Evolutionary conservation across 116 monocot species (phyloP).

Genomic region (Papilionanthe hybrid): DNA sequence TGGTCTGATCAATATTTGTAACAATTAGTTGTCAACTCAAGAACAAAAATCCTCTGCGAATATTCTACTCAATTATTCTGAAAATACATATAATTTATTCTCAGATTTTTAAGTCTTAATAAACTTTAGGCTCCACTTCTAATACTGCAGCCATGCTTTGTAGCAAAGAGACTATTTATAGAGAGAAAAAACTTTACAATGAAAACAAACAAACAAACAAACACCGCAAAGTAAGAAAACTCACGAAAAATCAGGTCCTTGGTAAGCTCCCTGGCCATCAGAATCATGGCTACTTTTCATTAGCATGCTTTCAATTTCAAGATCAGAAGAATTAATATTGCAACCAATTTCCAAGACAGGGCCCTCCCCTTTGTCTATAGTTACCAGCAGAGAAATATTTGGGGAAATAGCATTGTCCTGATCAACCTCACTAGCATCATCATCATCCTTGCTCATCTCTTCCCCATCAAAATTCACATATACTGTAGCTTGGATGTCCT

Average conservation of each 20-base stretch:
- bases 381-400: slow-evolving; percentile 49
- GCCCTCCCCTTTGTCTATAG: slow-evolving; percentile 57
- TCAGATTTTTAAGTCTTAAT: background rate
- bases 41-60: background rate
- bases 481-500: slow-evolving; percentile 62
- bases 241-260: slow-evolving; percentile 74
- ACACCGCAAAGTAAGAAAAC: slow-evolving; percentile 9
- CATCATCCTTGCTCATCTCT: slow-evolving; percentile 8
- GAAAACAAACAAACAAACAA: background rate
- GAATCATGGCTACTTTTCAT: slow-evolving; percentile 32
- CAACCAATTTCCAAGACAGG: slow-evolving; percentile 59
- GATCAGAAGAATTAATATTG: slow-evolving; percentile 37
- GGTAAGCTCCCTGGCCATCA: slow-evolving; percentile 52
- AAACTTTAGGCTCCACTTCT: background rate
- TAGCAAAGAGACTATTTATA: background rate
- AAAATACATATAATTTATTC: background rate
- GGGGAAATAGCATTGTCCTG: slow-evolving; percentile 18
- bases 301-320: slow-evolving; percentile 54
- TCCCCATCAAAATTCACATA: slow-evolving; percentile 36
- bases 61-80: background rate
- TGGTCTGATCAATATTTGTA: background rate
- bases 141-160: background rate
- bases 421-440: slow-evolving; percentile 10
- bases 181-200: background rate
- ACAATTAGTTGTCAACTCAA: background rate